phyloP scores from a whole-genome alignment of 345 rosid genomes.

The Salix arbutifolia region DNA sequence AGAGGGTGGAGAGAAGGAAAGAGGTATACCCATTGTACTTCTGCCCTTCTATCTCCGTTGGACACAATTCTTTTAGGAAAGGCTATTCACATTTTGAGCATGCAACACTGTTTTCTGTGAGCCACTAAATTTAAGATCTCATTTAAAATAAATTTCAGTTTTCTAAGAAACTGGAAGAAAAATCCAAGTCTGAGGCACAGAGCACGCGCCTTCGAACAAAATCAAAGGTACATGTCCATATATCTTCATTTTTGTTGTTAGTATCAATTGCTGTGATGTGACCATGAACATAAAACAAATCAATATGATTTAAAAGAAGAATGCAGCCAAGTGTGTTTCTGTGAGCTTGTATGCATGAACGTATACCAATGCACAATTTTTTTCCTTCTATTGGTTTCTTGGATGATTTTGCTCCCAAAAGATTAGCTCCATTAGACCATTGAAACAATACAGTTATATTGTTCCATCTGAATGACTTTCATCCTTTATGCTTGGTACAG shows the following conservation, averaged over 20 bases:
- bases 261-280: not conserved
- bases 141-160: conserved; percentile 28
- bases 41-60: conserved; percentile 1
- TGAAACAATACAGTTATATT: not conserved
- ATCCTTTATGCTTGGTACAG: conserved; percentile 29
- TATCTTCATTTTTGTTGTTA: not conserved
- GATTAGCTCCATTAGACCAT: not conserved
- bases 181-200: conserved; percentile 31
- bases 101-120: not conserved
- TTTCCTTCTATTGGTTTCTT: not conserved
- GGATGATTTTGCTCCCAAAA: not conserved
- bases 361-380: not conserved
- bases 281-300: not conserved
- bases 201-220: conserved; percentile 30
- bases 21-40: conserved; percentile 37
- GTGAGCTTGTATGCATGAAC: not conserved
- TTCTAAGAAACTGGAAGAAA: conserved; percentile 37
- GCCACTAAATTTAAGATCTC: not conserved
- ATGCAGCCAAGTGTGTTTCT: not conserved
- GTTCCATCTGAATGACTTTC: not conserved
- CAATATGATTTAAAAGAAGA: not conserved
- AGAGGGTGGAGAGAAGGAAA: conserved; percentile 33
- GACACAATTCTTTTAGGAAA: not conserved
- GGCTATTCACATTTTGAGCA: conserved; percentile 4
- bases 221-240: conserved; percentile 38